phyloP scores from a whole-genome alignment of 768 basidiomycete genomes.

The Suillus decipiens region DNA sequence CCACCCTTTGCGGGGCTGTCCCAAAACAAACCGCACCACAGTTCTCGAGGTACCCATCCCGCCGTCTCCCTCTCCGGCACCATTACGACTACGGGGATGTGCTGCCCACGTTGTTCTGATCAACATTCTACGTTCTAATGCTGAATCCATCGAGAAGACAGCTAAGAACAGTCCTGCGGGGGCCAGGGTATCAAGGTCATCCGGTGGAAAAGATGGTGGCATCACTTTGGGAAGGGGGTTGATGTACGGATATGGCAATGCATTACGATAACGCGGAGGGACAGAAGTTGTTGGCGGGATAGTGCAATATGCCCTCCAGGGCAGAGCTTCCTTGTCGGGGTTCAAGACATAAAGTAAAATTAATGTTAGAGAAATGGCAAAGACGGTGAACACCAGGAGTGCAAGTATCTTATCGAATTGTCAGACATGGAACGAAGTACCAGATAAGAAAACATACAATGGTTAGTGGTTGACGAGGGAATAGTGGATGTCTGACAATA shows the following conservation, averaged over 20 bases:
- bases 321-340: constrained; percentile 92
- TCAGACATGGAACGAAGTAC: constrained; percentile 14
- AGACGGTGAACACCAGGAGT: constrained; percentile 73
- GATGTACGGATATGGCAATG: constrained; percentile 41
- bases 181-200: constrained; percentile 67
- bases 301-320: constrained; percentile 93
- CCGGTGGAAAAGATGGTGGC: constrained; percentile 65
- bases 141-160: constrained; percentile 86
- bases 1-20: constrained; percentile 78
- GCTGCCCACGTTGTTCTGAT: constrained; percentile 90
- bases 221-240: constrained; percentile 30
- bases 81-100: constrained; percentile 75
- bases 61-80: constrained; percentile 68
- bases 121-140: constrained; percentile 81
- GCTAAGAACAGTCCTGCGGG: constrained; percentile 89
- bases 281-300: constrained; percentile 53
- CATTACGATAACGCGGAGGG: constrained; percentile 43
- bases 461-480: constrained; percentile 78
- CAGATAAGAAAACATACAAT: constrained; percentile 56
- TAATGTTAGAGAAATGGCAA: constrained; percentile 83
- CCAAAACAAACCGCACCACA: constrained; percentile 86
- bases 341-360: constrained; percentile 91
- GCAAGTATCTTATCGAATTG: constrained; percentile 55
- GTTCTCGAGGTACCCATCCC: constrained; percentile 80
- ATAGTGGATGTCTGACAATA: constrained; percentile 69